Conservation (phyloP, 108 stramenopile genomes). For the Nannochloropsis salina region DNA sequence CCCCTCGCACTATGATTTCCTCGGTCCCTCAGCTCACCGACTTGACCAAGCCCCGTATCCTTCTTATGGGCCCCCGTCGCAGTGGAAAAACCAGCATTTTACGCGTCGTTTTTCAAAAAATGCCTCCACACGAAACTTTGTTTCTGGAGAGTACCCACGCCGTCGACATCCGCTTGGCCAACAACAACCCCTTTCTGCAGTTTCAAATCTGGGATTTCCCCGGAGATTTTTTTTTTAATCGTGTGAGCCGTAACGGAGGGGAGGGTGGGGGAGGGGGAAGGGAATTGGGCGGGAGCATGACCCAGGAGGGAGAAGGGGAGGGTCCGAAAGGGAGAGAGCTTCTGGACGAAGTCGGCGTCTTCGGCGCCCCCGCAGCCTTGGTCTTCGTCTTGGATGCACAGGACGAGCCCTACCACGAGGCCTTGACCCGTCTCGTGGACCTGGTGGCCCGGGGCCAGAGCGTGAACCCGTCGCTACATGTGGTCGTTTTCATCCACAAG, state of each 20-base stretch:
- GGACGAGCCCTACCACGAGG: conserved; percentile 55
- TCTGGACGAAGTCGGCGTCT: conserved; percentile 10
- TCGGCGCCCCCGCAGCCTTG: conserved; percentile 45
- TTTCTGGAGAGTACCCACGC: conserved; percentile 70
- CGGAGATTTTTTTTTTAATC: conserved; percentile 62
- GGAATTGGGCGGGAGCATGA: too few species aligned
- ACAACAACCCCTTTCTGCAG: conserved; percentile 77
- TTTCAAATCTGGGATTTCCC: conserved; percentile 98
- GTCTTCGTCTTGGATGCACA: conserved; percentile 60
- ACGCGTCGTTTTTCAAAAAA: conserved; percentile 96
- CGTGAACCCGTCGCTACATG: conserved; percentile 74
- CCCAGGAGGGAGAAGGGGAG: too few species aligned
- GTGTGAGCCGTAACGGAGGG: not conserved
- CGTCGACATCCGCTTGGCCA: conserved; percentile 57
- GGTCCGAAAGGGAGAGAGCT: too few species aligned
- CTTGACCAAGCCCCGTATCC: conserved; percentile 67
- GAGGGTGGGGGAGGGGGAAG: not conserved
- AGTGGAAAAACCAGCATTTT: conserved; percentile 57
- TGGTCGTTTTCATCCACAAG: conserved; percentile 99
- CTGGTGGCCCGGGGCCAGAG: conserved; percentile 71
- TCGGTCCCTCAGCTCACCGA: not conserved
- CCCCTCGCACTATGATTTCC: not conserved
- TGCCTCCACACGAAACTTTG: conserved; percentile 99
- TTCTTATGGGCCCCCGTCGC: conserved; percentile 87
- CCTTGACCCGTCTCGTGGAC: conserved; percentile 63